Base-by-base conservation (phyloP, 768 basidiomycete species). In the Tricholoma sp. region DNA sequence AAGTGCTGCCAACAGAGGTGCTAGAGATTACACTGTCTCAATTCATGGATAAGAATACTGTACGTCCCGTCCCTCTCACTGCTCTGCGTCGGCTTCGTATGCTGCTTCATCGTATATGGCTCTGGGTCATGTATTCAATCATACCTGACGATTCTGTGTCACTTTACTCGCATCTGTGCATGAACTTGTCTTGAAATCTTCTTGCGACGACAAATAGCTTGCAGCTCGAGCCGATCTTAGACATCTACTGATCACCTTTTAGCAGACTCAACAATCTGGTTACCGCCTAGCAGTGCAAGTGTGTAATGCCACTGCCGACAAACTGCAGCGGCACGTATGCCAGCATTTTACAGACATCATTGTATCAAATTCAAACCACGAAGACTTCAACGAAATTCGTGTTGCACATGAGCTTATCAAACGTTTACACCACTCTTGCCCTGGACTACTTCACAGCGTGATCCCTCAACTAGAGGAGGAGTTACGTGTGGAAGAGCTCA, bases 301-400 rank as follows among this genome's bases (percentile, higher is more conserved):
- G 29, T 95, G 92, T 77, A 94, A 86, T 56, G 76, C 77, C 20
- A 86, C 91, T 0, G 80, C 90, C 3, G 92, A 94, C 70, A 91
- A 89, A 68, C 80, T 98, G 6, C 91, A 94, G 67, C 85, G 94
- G 5, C 83, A 94, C 59, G 89, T 96, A 47, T 90, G 87, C 66
- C 85, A 90, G 63, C 94, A 98, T 72, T 97, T 99, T 67, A 89
- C 91, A 20, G 95, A 97, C 63, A 85, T 91, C 57, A 89, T 95
- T 63, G 80, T 86, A 47, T 75, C 76, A 12, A 76, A 77, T 57
- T 75, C 83, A n/a, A 58, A 65, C 59, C 82, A 87, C 11, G 87
- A 88, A 50, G 82, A 88, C 56, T 78, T 80, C 56, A 78, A 80
- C 33, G 84, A 91, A 57, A 84, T 93, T 51, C 80, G 83, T 58